Evolutionary conservation across 2,329 filamentous ascomycete species (phyloP), one percentile per base, ranked within the genome.

Genomic region (Apiospora saccharicola): DNA sequence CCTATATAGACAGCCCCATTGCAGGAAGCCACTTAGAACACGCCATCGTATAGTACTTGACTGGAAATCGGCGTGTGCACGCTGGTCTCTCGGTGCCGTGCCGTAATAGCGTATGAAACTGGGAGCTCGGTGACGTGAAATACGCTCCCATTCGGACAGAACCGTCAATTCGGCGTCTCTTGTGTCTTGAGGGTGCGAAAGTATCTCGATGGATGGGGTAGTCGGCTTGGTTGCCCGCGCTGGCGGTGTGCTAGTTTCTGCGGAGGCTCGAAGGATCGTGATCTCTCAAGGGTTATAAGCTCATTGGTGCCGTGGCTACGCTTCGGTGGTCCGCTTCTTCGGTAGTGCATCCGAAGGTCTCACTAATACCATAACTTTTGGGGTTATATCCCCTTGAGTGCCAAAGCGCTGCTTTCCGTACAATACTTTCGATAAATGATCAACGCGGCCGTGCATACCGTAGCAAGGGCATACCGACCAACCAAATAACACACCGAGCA

Each of bases 1-100:
- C 34, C 57, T 64, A 64, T 64, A 64, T 41, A 6, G 41, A 10
- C 57, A 64, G 57, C 57, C 34, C 30, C 41, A 64, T 64, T 64
- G 22, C 34, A 34, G 30, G 19, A 64, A 64, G 22, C n/a, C 57
- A 22, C 34, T 49, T 22, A 22, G 8, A 47, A 22, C 57, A 41
- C 53, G 30, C 16, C 30, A 64, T 41, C 57, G 12, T 41, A n/a
- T 34, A 41, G 37, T 41, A 41, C 37, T 41, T 8, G 37, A 19
- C 34, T 64, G 34, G 19, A 41, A 41, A 22, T n/a, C 34, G 57
- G 57, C n/a, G 16, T 61, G 10, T 64, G 19, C 34, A 37, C 30
- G 13, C 8, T 64, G 12, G 34, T 41, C 14, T 64, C 51, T 30
- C 34, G 19, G 53, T 34, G 30, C 30, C 30, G 53, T n/a, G 34